Conservation (phyloP, 2,329 filamentous ascomycete species). For the Hortaea werneckii region DNA sequence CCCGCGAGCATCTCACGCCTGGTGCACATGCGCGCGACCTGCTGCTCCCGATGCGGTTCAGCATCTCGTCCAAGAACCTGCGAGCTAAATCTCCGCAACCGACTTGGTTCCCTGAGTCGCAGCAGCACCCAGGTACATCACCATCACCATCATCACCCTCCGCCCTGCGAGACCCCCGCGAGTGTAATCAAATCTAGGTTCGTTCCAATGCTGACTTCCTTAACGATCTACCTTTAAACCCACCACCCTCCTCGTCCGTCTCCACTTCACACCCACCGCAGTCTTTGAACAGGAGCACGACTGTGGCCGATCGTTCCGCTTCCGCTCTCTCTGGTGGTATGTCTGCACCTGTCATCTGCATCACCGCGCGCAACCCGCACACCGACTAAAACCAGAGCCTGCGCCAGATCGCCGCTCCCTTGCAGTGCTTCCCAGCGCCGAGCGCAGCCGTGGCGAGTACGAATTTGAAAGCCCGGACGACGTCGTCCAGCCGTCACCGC, state of each 20-base stretch:
- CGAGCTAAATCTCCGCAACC: conserved; percentile 4
- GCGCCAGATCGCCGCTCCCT: conserved; percentile 16
- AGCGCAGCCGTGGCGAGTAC: conserved; percentile 6
- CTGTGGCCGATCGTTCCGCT: conserved; percentile 7
- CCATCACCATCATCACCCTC: not conserved
- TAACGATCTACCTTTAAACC: conserved; percentile 6
- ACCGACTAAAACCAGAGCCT: conserved; percentile 2
- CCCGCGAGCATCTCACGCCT: not conserved
- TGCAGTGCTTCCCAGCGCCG: conserved; percentile 8
- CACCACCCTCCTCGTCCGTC: conserved; percentile 1
- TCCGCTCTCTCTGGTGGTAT: conserved; percentile 7
- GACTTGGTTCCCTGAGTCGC: conserved; percentile 5
- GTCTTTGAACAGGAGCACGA: conserved; percentile 6
- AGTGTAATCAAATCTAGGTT: not conserved
- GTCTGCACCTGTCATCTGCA: not conserved
- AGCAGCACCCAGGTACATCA: conserved; percentile 4
- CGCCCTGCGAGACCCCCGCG: too few species aligned
- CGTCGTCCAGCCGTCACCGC: conserved; percentile 8
- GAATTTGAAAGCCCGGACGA: conserved; percentile 10
- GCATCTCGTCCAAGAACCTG: conserved; percentile 2
- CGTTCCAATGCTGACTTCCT: not conserved
- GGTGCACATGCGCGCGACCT: not conserved
- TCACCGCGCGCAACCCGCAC: not conserved
- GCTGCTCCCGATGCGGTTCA: conserved; percentile 1
- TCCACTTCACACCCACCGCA: conserved; percentile 5